Percentiles rank a stretch among this genome's conserved stretches.
Evolutionary conservation across 2,329 filamentous ascomycete genomes (phyloP).

Genomic region (Gliomastix tumulicola): DNA sequence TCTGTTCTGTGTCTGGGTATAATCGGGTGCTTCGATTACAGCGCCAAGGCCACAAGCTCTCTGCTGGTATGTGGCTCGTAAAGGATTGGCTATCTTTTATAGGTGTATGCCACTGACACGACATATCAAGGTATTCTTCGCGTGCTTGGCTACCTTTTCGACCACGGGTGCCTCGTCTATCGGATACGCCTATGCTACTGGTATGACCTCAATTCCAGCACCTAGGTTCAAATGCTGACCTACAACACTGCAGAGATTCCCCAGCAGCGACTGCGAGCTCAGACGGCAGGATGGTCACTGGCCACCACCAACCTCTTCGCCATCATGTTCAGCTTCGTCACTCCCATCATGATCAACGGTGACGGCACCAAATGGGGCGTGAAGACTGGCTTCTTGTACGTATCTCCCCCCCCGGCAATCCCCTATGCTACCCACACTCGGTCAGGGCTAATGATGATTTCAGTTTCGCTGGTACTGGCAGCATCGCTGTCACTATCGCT

Average conservation of each 20-base stretch:
- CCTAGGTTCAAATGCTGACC: no score
- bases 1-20: constrained; percentile 29
- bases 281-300: constrained; percentile 25
- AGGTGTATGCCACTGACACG: background rate
- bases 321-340: constrained; percentile 37
- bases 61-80: constrained; percentile 20
- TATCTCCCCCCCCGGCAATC: constrained; percentile 1
- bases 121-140: constrained; percentile 27
- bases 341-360: constrained; percentile 35
- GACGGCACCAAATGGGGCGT: constrained; percentile 27
- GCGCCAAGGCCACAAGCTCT: constrained; percentile 19
- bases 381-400: constrained; percentile 35
- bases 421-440: background rate
- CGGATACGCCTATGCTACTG: constrained; percentile 33
- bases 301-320: constrained; percentile 29
- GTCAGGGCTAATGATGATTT: background rate
- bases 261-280: constrained; percentile 28
- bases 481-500: constrained; percentile 18
- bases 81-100: background rate
- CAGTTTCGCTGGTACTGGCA: constrained; percentile 24
- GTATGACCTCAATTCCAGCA: no score
- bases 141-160: constrained; percentile 30
- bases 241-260: constrained; percentile 27
- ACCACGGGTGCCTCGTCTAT: constrained; percentile 33
- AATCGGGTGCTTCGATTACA: constrained; percentile 32